Base-by-base conservation (phyloP, 306 rosid species). In the Lathyrus aphaca region DNA sequence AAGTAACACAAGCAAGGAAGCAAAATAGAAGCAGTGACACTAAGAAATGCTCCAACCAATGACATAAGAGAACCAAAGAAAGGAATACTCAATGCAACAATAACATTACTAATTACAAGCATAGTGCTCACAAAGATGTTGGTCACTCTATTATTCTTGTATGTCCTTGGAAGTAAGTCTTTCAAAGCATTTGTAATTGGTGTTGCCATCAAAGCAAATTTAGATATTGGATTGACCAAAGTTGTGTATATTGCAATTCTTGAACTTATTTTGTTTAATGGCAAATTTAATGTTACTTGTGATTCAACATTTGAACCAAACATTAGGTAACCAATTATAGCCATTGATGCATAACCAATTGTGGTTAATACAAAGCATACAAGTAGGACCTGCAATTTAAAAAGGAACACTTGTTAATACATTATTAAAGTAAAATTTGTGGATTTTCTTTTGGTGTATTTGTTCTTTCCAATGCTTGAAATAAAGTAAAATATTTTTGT, bases 1-100 rank as follows among this genome's bases (percentile, higher is more conserved):
- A 91, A 68, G 84, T 87, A 89, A 73, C 90, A 89, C 25, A 82
- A 69, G 21, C 89, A 91, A 45, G 95, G 95, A 9, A 91, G 74
- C 35, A 86, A 46, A 68, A 86, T 80, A 1, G 96, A 87, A 69
- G 83, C 92, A 3, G 90, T 76, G 8, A 84, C 78, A 21, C 95
- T 86, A 6, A 86, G 37, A 63, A 91, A 62, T 3, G 94, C 92
- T 56, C 97, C 94, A 50, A 85, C 90, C 39, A 91, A 66, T 1
- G 96, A 81, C 90, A 84, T 86, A 14, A 86, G 82, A 40, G 81
- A 15, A 1, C 82, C 94, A 23, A 82, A 87, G 40, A 79, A 81
- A 12, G 94, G 97, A 9, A 87, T 38, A 5, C 17, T 3, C 0
- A 89, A 39, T 17, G 96, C 89, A 37, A 85, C 76, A 21, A 78